phyloP scores from a whole-genome alignment of 2,329 filamentous ascomycete species.

The Pseudogymnoascus destructans region DNA sequence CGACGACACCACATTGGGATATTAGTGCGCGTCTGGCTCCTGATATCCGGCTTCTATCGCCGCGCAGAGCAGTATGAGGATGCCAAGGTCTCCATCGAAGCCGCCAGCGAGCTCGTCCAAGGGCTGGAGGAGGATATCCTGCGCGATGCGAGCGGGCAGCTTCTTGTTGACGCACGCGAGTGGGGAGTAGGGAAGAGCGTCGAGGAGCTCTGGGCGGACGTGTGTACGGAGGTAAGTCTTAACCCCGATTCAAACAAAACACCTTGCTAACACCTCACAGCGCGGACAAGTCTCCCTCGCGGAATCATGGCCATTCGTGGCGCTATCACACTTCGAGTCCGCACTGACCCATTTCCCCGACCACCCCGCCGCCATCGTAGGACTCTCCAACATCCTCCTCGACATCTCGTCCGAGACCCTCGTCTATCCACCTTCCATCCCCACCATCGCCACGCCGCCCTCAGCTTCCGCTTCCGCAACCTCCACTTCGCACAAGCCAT shows the following conservation, averaged over 20 bases:
- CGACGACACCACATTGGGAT: conserved; percentile 37
- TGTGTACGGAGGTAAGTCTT: conserved; percentile 60
- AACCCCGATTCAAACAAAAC: not conserved
- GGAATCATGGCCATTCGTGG: conserved; percentile 42
- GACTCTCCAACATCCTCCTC: conserved; percentile 70
- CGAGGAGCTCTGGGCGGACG: conserved; percentile 74
- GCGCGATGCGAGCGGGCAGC: conserved; percentile 47
- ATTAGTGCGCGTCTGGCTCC: conserved; percentile 74
- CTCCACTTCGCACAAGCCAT: not conserved
- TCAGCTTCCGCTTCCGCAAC: conserved; percentile 19
- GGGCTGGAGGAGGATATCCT: conserved; percentile 54
- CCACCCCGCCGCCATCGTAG: conserved; percentile 68
- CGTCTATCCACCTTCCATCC: conserved; percentile 40
- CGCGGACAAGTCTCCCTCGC: conserved; percentile 24
- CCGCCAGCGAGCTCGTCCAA: conserved; percentile 66
- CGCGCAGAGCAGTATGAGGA: conserved; percentile 71
- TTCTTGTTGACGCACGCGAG: conserved; percentile 47
- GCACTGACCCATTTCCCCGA: conserved; percentile 69
- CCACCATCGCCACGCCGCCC: conserved; percentile 20
- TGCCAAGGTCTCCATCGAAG: conserved; percentile 62
- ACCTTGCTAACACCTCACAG: conserved; percentile 23
- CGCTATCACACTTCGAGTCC: conserved; percentile 67
- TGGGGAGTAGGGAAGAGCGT: conserved; percentile 75
- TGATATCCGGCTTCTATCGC: conserved; percentile 79
- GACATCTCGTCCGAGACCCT: conserved; percentile 67